Base-by-base conservation (phyloP, 345 rosid genomes). In the Mercurialis annua region DNA sequence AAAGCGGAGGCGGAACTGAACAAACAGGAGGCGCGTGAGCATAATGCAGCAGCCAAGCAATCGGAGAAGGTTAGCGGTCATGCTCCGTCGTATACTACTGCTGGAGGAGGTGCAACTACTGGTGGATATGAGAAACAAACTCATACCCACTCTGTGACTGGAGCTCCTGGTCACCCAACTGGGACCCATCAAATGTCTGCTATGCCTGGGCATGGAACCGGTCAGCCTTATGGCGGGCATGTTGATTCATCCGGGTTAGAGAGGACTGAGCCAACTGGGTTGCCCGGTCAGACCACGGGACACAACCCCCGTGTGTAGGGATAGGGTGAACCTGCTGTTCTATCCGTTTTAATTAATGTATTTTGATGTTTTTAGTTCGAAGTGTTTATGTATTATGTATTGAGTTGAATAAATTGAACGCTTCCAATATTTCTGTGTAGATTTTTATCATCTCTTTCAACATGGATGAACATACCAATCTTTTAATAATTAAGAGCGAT, bases 161-260 rank as follows among this genome's bases (percentile, higher is more conserved):
- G 84, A 10, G 75, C 40, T 0, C 11, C 56, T 3, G 82, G 76
- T 16, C 47, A 64, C n/a, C 78, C 76, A 2, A 79, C 81, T 9
- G 84, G 83, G 48, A 59, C 81, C 16, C 80, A 78, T 18, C 87
- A 77, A 61, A 81, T 70, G 87, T 76, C 87, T 2, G 83, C 83
- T 40, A 36, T 83, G 68, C 81, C 86, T 11, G 87, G 87, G 17
- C 84, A 70, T 2, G 80, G 85, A 5, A 78, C 82, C 0, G 85
- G 81, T 27, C 70, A 78, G 12, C 77, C 78, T 1, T 36, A 31
- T 1, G 70, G 74, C 0, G 86, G 75, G 16, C 63, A 62, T 4
- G 82, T 75, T 71, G 76, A 62, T 31, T 15, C 66, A 6, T 76
- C 81, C 33, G 86, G 83, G 1, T 64, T 71, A 2, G 36, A 11